These are phyloP conservation scores for Kuraishia piskuri DNA, from an alignment of 805 yeast genomes.

Conservation along the genomic window DNA sequence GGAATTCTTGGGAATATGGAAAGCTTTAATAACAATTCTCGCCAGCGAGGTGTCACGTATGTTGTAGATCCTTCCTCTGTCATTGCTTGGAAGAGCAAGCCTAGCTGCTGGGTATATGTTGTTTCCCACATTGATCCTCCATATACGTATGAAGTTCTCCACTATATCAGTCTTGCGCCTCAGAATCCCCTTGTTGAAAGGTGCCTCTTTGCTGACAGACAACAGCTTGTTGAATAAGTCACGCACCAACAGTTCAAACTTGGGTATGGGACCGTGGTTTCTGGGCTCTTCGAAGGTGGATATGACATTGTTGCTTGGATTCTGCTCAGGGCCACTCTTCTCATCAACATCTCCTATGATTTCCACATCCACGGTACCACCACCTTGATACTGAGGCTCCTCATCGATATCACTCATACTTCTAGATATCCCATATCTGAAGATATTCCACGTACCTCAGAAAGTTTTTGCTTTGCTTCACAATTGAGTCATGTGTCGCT, in stretches of 20 bases:
- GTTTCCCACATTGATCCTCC: constrained; percentile 48
- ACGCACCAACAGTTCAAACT: constrained; percentile 29
- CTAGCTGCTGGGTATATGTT: constrained; percentile 63
- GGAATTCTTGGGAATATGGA: constrained; percentile 52
- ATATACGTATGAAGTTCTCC: constrained; percentile 33
- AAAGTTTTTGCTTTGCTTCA: no score
- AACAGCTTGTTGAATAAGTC: constrained; percentile 33
- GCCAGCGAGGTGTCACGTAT: constrained; percentile 60
- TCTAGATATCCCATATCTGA: no score
- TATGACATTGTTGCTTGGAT: not conserved
- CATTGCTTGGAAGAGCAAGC: constrained; percentile 55
- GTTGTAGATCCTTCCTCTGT: constrained; percentile 41
- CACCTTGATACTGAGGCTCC: not conserved
- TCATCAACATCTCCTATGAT: not conserved
- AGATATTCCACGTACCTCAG: no score
- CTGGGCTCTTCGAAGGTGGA: constrained; percentile 15
- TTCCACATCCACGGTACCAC: not conserved
- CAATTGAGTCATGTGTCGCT: no score
- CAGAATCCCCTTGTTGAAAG: constrained; percentile 7
- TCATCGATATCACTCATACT: not conserved
- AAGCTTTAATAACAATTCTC: constrained; percentile 34
- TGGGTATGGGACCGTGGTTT: constrained; percentile 32
- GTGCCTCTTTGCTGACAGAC: constrained; percentile 19
- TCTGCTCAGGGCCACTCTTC: not conserved
- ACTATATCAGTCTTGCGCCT: constrained; percentile 12